Percentiles rank a stretch among this genome's conserved stretches.
Conservation (phyloP, 2,329 filamentous ascomycete species). For the Xylariomycetidae sp. region DNA sequence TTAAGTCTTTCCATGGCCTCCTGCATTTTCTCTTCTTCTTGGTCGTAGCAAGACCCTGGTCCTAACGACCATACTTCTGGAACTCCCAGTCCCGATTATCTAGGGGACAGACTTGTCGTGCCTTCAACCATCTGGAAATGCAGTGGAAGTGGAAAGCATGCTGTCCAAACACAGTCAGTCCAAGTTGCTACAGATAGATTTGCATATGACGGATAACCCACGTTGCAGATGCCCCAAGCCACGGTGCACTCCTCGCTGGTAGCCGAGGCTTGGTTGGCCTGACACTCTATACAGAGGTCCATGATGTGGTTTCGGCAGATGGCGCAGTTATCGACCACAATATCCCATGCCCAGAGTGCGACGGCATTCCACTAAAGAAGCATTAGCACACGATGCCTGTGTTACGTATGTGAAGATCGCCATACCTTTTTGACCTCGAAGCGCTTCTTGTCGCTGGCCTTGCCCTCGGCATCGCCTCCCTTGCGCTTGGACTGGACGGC, state of each 20-base stretch:
- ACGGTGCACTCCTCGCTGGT: conserved; percentile 98
- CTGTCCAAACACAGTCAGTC: conserved; percentile 45
- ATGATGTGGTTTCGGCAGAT: conserved; percentile 99
- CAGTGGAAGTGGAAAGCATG: conserved; percentile 99
- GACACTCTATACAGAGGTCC: conserved; percentile 98
- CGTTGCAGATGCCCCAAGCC: conserved; percentile 98
- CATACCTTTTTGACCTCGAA: conserved; percentile 98
- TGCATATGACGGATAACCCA: too few relatives aligned
- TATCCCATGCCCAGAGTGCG: conserved; percentile 98
- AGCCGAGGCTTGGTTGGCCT: conserved; percentile 95
- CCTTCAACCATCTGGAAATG: conserved; percentile 98
- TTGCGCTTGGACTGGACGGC: conserved; percentile 49
- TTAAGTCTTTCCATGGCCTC: conserved; percentile 1
- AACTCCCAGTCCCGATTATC: conserved; percentile 99
- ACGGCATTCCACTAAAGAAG: conserved; percentile 86
- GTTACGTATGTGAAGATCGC: background rate
- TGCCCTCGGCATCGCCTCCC: conserved; percentile 42
- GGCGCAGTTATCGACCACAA: conserved; percentile 98
- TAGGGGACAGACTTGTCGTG: conserved; percentile 94
- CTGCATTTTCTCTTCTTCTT: background rate
- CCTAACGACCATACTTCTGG: conserved; percentile 85
- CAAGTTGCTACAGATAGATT: too few relatives aligned
- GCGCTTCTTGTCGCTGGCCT: conserved; percentile 76
- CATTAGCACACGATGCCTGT: conserved; percentile 9
- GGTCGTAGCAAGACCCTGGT: background rate